Conservation (phyloP, 1,284 basidiomycete genomes). For the Ceratobasidium sp. region DNA sequence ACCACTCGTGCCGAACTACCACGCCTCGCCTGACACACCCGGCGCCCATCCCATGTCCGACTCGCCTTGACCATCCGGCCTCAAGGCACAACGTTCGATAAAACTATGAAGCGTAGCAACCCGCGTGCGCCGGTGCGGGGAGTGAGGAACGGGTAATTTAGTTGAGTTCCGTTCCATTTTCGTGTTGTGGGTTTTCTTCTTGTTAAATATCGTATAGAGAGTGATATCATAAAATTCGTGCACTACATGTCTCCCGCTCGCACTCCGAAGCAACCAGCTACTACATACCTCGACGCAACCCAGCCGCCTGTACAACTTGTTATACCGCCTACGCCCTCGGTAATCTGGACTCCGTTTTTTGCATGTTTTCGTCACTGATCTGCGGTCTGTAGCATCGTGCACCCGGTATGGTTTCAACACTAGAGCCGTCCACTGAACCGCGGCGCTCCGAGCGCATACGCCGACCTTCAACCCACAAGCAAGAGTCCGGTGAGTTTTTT, state of each 20-base stretch:
- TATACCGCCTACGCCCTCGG: too few species aligned
- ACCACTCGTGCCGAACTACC: not conserved
- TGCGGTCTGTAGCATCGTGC: not conserved
- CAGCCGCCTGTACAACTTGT: too few species aligned
- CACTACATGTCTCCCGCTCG: too few species aligned
- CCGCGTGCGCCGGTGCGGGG: not conserved
- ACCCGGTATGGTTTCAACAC: not conserved
- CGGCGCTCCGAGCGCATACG: not conserved
- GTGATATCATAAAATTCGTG: too few species aligned
- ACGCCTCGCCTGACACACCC: not conserved
- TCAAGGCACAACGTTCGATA: not conserved
- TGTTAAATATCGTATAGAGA: too few species aligned
- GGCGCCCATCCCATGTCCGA: not conserved
- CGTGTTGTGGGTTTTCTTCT: too few species aligned
- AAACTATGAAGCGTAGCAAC: too few species aligned
- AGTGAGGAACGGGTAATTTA: not conserved
- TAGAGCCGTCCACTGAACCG: not conserved
- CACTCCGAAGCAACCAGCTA: too few species aligned
- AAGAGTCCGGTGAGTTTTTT: slow-evolving; percentile 27
- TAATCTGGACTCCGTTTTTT: too few species aligned
- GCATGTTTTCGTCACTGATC: too few species aligned
- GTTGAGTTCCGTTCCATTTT: too few species aligned
- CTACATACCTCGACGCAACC: too few species aligned
- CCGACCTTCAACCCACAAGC: slow-evolving; percentile 9
- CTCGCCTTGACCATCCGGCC: not conserved